Evolutionary conservation across 495 filamentous ascomycete genomes (phyloP), one percentile per base, ranked within the genome.

Genomic region (Aspergillus homomorphus): DNA sequence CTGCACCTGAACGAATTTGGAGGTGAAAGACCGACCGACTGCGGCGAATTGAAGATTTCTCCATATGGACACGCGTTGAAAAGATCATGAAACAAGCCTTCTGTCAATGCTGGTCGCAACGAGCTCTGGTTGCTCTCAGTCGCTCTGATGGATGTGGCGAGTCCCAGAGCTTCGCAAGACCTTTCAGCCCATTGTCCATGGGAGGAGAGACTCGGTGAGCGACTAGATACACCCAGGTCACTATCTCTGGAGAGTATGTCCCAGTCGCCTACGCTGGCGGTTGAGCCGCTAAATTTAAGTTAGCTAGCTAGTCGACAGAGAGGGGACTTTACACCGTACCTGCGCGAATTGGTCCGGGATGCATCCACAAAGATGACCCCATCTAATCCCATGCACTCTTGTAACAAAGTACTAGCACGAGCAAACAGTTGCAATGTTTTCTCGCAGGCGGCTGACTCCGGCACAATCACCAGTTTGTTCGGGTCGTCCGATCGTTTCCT

Each of bases 281-380:
- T 49, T 1, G 64, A 66, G 6, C 45, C 50, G 16, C 61, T 66
- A 50, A 20, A 8, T 43, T 1, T 12, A 6, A 4, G 21, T 56
- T 22, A 55, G 43, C 12, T 21, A 38, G 9, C 16, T 20, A 33
- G 15, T 51, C 46, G 33, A 19, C 10, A 41, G 12, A 49, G 22
- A 14, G 20, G n/a, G 19, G 4, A 53, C 16, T 7, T 18, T 7
- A 16, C n/a, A 4, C 42, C 63, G 45, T 43, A 63, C 65, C 62
- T 64, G 58, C 66, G 46, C 30, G 62, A 59, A 24, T 63, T 65
- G 15, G 28, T 54, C 12, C 59, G 57, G 0, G 64, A 59, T 8
- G 69, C 62, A 52, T 75, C 70, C 9, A 73, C 52, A 53, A 76
- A 75, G 24, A 71, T 23, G 1, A 72, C 73, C 15, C 73, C 73